A percentile compares a stretch with the other conserved stretches of the same genome.
Conservation (phyloP, 108 stramenopile genomes). For the Pseudonitzschia pungens region DNA sequence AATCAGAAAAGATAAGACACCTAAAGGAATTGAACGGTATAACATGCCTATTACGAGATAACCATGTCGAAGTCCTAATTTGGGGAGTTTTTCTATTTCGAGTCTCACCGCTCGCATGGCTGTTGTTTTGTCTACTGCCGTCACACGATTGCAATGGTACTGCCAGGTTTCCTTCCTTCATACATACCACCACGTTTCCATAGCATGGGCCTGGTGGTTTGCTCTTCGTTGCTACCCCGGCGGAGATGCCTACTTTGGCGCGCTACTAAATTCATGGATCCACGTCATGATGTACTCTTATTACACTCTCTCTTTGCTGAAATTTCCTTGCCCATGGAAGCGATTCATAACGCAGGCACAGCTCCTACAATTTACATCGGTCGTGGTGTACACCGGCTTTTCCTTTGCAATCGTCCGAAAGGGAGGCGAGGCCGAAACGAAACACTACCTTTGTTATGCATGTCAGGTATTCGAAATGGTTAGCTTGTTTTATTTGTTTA, state of each 20-base stretch:
- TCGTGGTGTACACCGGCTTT: slow-evolving; percentile 71
- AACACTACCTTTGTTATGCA: slow-evolving; percentile 49
- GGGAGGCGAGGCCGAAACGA: slow-evolving; percentile 36
- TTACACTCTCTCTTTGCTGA: slow-evolving; percentile 84
- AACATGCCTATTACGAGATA: too few species aligned
- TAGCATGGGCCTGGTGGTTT: slow-evolving; percentile 94
- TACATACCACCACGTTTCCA: slow-evolving; percentile 97
- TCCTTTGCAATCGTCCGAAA: slow-evolving; percentile 36
- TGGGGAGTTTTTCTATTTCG: neutral
- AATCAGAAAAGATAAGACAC: too few species aligned
- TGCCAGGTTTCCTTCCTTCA: slow-evolving; percentile 96
- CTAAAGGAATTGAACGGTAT: too few species aligned
- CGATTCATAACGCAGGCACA: slow-evolving; percentile 90
- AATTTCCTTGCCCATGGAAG: slow-evolving; percentile 89
- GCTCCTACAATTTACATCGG: slow-evolving; percentile 95
- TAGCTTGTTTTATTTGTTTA: slow-evolving; percentile 81
- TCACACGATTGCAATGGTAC: neutral
- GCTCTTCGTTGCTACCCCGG: slow-evolving; percentile 80
- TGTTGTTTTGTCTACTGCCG: neutral
- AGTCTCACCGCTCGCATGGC: neutral
- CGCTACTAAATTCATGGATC: slow-evolving; percentile 94
- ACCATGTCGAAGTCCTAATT: too few species aligned
- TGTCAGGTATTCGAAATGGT: slow-evolving; percentile 86
- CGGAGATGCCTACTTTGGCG: slow-evolving; percentile 97
- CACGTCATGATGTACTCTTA: slow-evolving; percentile 99